Evolutionary conservation across 2,329 filamentous ascomycete genomes (phyloP).

Genomic region (Macroventuria anomochaeta): DNA sequence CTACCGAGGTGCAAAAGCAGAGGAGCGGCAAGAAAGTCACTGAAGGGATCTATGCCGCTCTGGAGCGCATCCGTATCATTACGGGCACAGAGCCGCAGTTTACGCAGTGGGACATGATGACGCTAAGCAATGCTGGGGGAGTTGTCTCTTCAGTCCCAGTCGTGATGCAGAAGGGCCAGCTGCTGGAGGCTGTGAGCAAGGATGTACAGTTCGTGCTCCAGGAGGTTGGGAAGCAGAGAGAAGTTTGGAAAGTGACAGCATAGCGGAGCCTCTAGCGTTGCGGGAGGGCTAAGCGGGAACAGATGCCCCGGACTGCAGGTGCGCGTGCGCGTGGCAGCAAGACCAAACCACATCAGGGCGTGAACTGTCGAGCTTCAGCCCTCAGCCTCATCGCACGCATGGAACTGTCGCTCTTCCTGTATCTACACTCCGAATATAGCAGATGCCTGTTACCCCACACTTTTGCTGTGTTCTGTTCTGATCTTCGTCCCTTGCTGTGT

Average conservation of each 20-base stretch:
- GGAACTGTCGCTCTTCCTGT: slow-evolving; percentile 23
- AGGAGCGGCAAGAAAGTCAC: slow-evolving; percentile 58
- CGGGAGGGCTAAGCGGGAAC: slow-evolving; percentile 3
- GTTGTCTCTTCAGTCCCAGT: slow-evolving; percentile 60
- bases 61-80: slow-evolving; percentile 57
- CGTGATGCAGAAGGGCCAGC: slow-evolving; percentile 64
- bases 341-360: slow-evolving; percentile 18
- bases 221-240: slow-evolving; percentile 14
- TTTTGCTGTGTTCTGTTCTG: slow-evolving; percentile 19
- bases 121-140: slow-evolving; percentile 73
- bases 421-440: slow-evolving; percentile 27
- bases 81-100: slow-evolving; percentile 7
- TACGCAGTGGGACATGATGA: slow-evolving; percentile 78
- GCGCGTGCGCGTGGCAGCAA: slow-evolving; percentile 11
- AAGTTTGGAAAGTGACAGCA: not conserved
- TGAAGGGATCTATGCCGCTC: slow-evolving; percentile 67
- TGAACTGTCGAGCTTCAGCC: slow-evolving; percentile 27
- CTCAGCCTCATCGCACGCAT: slow-evolving; percentile 37
- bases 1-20: slow-evolving; percentile 32
- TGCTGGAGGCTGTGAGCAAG: slow-evolving; percentile 16
- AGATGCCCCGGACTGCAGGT: slow-evolving; percentile 2
- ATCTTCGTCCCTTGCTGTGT: slow-evolving; percentile 17
- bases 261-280: not conserved
- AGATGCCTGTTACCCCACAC: slow-evolving; percentile 8
- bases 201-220: slow-evolving; percentile 56